Base-by-base conservation (phyloP, 495 filamentous ascomycete species). In the Apiosordaria backusii region DNA sequence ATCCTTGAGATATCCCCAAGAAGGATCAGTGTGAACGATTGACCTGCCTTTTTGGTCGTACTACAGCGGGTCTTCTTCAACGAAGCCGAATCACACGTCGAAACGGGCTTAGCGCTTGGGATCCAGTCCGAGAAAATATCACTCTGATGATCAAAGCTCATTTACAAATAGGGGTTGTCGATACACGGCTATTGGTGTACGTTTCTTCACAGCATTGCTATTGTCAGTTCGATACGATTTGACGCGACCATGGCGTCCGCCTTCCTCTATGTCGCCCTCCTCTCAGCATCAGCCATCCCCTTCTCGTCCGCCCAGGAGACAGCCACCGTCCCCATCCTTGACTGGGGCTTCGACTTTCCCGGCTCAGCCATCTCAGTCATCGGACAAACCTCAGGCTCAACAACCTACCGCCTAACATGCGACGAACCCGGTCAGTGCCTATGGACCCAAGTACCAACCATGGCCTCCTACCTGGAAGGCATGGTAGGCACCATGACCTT, bases 291-390 rank as follows among this genome's bases (percentile, higher is more conserved):
- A 18, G 22, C 15, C 16, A 10, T 23, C 7, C 40, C 16, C 16
- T 16, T 50, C 40, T 50, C 16, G 40, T 16, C 16, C 40, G 52
- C 52, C 52, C 52, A 55, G 52, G 3, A 55, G 52, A 19, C 52
- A 7, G 22, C 18, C 22, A 55, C 52, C n/a, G 52, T 55, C 52
- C 52, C 52, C 52, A 55, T 55, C 52, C 52, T 55, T 6, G 52
- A 55, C 52, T 55, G 52, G 52, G 52, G 52, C 52, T 55, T 55
- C 52, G 52, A 55, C 22, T 55, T 55, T 16, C 52, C 52, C 52
- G 52, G 52, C 3, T 55, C 52, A 21, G 52, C n/a, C 22, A 23
- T 55, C 52, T 55, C 52, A 2, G 52, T 55, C 52, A 23, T 55
- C 6, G 52, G 52, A 6, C 52, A 55, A 55, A 10, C n/a, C 3